Percentiles rank a stretch among this genome's conserved stretches.
phyloP scores from a whole-genome alignment of 768 basidiomycete genomes.

The Mycena indigotica region DNA sequence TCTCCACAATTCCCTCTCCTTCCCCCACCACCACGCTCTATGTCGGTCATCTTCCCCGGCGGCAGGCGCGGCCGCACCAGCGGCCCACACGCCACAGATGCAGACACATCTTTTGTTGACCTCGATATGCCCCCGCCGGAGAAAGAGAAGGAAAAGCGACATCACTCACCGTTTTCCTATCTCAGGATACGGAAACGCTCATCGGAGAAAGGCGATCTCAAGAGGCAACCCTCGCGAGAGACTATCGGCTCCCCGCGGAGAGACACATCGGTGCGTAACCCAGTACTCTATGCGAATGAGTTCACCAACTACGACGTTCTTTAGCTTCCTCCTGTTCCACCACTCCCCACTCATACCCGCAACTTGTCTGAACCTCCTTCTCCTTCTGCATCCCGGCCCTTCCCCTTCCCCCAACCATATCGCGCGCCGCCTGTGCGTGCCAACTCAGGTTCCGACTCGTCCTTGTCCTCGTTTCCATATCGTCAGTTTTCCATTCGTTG shows the following conservation, averaged over 20 bases:
- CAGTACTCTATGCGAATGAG: background rate
- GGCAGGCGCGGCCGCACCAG: background rate
- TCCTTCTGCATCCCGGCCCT: background rate
- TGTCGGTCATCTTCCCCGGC: background rate
- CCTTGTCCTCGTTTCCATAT: background rate
- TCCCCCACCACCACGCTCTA: background rate
- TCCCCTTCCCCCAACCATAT: background rate
- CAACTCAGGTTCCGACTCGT: constrained; percentile 1
- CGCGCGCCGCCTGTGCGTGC: background rate
- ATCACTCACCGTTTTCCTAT: constrained; percentile 18
- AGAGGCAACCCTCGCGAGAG: background rate
- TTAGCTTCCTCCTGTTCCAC: constrained; percentile 12
- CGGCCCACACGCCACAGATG: background rate
- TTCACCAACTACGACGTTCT: background rate
- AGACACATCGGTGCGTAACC: background rate
- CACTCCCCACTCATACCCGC: constrained; percentile 11
- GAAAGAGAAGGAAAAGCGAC: constrained; percentile 9
- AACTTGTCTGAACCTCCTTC: constrained; percentile 8
- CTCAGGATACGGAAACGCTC: constrained; percentile 21
- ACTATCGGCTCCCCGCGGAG: constrained; percentile 6
- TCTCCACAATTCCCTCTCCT: background rate
- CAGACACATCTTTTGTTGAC: constrained; percentile 17
- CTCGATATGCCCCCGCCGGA: constrained; percentile 8
- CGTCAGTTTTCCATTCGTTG: background rate
- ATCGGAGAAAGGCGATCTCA: constrained; percentile 8